A percentile compares a stretch with the other conserved stretches of the same genome.
Conservation (phyloP, 257 asterid genomes). For the Solanum phureja region DNA sequence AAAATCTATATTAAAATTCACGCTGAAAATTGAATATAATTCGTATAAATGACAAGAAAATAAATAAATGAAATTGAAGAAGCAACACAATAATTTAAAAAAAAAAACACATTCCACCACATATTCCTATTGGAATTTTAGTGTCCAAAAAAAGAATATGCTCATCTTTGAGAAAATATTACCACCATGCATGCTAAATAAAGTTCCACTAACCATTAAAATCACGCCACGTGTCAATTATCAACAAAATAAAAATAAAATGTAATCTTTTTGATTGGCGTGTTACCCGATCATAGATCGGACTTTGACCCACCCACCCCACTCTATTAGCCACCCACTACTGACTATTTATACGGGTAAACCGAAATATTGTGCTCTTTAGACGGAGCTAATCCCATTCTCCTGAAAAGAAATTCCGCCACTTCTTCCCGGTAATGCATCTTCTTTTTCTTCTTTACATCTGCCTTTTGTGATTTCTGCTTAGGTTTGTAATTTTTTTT, state of each 20-base stretch:
- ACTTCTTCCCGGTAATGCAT: not conserved
- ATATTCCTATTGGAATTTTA: not conserved
- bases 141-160: not conserved
- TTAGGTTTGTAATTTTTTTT: not conserved
- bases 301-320: not conserved
- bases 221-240: not conserved
- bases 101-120: too few relatives aligned
- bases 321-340: not conserved
- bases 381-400: not conserved
- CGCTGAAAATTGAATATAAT: too few relatives aligned
- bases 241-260: not conserved
- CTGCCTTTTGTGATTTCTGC: not conserved
- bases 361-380: not conserved
- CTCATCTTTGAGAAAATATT: not conserved
- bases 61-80: not conserved
- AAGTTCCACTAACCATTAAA: not conserved
- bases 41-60: not conserved
- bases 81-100: not conserved
- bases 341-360: not conserved
- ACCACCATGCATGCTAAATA: not conserved
- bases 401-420: not conserved
- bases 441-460: not conserved
- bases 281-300: not conserved
- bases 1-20: too few relatives aligned
- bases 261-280: not conserved